phyloP scores from a whole-genome alignment of 495 filamentous ascomycete genomes.

The Talaromyces ruber region DNA sequence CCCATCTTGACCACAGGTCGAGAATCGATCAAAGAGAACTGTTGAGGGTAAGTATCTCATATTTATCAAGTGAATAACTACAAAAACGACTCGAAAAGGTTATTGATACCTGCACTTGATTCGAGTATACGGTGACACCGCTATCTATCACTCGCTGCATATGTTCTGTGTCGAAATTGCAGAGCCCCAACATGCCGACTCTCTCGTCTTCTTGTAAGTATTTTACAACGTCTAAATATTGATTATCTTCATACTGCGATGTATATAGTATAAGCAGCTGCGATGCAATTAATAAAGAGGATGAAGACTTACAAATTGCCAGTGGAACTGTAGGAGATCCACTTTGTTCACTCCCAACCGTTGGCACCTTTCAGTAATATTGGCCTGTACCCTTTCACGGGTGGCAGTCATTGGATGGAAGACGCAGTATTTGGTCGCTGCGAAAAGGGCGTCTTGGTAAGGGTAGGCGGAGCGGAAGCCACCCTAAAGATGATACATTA shows the following conservation, averaged over 20 bases:
- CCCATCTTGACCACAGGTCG: conserved; percentile 24
- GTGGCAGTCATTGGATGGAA: conserved; percentile 23
- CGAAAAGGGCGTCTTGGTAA: conserved; percentile 19
- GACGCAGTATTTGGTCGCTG: conserved; percentile 33
- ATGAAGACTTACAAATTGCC: conserved; percentile 28
- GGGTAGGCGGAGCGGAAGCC: conserved; percentile 23
- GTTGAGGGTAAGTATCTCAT: not conserved
- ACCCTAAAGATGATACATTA: conserved; percentile 14
- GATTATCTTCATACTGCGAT: conserved; percentile 26
- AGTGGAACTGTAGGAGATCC: conserved; percentile 38
- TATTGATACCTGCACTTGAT: conserved; percentile 30
- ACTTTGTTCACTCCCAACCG: conserved; percentile 21
- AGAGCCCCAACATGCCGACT: conserved; percentile 26
- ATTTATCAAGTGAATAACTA: not conserved
- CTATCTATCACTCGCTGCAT: conserved; percentile 24
- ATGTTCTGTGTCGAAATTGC: conserved; percentile 33
- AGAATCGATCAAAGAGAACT: conserved; percentile 35
- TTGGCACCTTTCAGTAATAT: conserved; percentile 27
- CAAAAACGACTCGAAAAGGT: not conserved
- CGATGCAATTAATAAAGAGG: not conserved
- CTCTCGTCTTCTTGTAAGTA: conserved; percentile 22
- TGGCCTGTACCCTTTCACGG: conserved; percentile 19
- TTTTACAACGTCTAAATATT: conserved; percentile 26
- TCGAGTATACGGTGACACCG: conserved; percentile 22
- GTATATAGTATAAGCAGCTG: not conserved